phyloP scores from a whole-genome alignment of 2,329 filamentous ascomycete genomes.

The Scorias spongiosa region DNA sequence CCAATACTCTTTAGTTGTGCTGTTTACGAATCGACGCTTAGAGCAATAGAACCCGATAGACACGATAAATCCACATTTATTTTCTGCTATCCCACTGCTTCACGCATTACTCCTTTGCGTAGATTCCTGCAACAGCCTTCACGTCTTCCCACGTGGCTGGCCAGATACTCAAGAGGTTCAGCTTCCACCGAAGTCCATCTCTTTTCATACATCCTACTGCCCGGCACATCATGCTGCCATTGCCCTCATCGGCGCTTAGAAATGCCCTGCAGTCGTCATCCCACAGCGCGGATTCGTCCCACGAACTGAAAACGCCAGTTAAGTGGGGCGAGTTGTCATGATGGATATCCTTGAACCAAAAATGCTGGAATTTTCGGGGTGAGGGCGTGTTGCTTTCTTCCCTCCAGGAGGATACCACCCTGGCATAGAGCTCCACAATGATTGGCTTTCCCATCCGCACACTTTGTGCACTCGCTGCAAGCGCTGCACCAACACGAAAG shows the following conservation, averaged over 20 bases:
- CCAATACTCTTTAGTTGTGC: too few relatives aligned
- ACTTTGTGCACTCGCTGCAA: constrained; percentile 33
- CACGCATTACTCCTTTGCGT: constrained; percentile 1
- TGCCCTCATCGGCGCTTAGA: constrained; percentile 14
- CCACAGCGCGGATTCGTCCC: constrained; percentile 29
- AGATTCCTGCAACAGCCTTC: constrained; percentile 33
- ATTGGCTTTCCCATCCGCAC: constrained; percentile 33
- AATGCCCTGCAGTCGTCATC: constrained; percentile 30
- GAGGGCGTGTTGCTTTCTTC: constrained; percentile 22
- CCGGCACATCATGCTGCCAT: constrained; percentile 26
- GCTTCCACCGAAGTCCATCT: constrained; percentile 27
- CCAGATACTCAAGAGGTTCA: constrained; percentile 36
- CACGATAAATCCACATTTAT: too few relatives aligned
- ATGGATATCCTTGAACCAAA: constrained; percentile 49
- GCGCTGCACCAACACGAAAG: constrained; percentile 48
- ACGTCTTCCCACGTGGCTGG: constrained; percentile 40
- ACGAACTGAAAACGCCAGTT: constrained; percentile 31
- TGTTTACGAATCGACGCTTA: too few relatives aligned
- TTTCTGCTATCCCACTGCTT: too few relatives aligned
- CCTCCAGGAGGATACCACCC: constrained; percentile 42
- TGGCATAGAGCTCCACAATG: constrained; percentile 48
- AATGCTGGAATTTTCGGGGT: constrained; percentile 32
- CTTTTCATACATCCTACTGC: constrained; percentile 35
- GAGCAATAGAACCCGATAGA: too few relatives aligned
- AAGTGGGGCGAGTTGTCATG: constrained; percentile 42